phyloP scores from a whole-genome alignment of 75 land plant species.

The Cupressus sempervirens region DNA sequence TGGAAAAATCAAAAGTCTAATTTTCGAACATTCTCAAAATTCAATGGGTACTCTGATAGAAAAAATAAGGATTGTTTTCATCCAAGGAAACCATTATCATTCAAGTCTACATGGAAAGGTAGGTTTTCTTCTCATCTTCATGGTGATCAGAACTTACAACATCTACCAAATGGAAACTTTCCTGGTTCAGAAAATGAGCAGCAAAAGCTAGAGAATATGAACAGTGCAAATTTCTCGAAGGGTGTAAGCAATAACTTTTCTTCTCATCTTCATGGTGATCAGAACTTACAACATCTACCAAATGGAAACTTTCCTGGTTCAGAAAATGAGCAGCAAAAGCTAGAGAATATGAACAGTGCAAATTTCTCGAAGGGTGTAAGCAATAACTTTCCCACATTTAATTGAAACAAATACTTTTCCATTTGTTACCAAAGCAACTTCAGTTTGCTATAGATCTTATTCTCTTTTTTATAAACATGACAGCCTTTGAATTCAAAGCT shows the following conservation, averaged over 20 bases:
- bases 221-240: not conserved
- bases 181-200: not conserved
- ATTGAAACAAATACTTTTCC: slow-evolving; percentile 1
- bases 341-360: not conserved
- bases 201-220: slow-evolving; percentile 4
- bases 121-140: slow-evolving; percentile 6
- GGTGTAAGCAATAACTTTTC: slow-evolving; percentile 8
- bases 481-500: slow-evolving; percentile 10
- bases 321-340: not conserved
- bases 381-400: slow-evolving; percentile 2
- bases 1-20: slow-evolving; percentile 3
- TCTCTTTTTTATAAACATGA: slow-evolving; percentile 3
- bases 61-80: slow-evolving; percentile 7
- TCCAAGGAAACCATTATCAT: not conserved
- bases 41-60: not conserved
- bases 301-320: not conserved
- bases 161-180: slow-evolving; percentile 1
- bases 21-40: slow-evolving; percentile 3
- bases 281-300: not conserved
- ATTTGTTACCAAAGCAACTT: slow-evolving; percentile 1
- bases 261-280: not conserved
- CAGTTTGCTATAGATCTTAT: not conserved
- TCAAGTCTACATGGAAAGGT: not conserved
- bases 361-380: slow-evolving; percentile 5
- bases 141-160: not conserved